phyloP scores from a whole-genome alignment of 208 protist genomes.

The Crithidia thermophila region DNA sequence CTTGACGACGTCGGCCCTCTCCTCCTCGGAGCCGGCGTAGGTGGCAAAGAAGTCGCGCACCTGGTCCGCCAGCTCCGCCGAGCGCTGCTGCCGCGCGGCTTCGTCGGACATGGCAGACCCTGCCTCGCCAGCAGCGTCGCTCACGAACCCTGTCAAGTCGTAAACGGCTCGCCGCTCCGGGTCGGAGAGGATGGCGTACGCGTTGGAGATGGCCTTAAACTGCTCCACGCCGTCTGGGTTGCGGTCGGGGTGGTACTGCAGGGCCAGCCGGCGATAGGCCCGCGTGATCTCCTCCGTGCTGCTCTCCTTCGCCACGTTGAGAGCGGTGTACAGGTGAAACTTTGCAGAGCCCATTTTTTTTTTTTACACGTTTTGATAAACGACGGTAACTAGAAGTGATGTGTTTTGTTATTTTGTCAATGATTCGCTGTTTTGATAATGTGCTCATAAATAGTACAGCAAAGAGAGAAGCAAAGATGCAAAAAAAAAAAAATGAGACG shows the following conservation, averaged over 20 bases:
- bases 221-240: slow-evolving; percentile 82
- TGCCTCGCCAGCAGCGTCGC: slow-evolving; percentile 15
- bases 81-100: slow-evolving; percentile 54
- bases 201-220: slow-evolving; percentile 93
- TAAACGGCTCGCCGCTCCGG: slow-evolving; percentile 95
- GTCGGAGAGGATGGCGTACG: slow-evolving; percentile 97
- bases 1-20: slow-evolving; percentile 56
- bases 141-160: slow-evolving; percentile 84
- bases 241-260: slow-evolving; percentile 89
- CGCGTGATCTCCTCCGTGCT: slow-evolving; percentile 52
- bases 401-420: no score
- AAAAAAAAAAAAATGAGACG: no score
- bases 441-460: no score
- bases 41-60: slow-evolving; percentile 69
- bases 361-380: no score
- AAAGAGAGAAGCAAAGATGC: no score
- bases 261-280: slow-evolving; percentile 75
- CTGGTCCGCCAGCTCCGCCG: slow-evolving; percentile 64
- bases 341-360: slow-evolving; percentile 18
- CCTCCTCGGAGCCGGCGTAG: slow-evolving; percentile 78
- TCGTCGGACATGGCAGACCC: slow-evolving; percentile 1
- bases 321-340: slow-evolving; percentile 55
- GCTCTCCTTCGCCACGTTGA: slow-evolving; percentile 55
- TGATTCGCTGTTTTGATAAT: no score
- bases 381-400: no score